These are phyloP conservation scores for Nitzschia sp. DNA, from an alignment of 108 stramenopile genomes.

Conservation along the genomic window DNA sequence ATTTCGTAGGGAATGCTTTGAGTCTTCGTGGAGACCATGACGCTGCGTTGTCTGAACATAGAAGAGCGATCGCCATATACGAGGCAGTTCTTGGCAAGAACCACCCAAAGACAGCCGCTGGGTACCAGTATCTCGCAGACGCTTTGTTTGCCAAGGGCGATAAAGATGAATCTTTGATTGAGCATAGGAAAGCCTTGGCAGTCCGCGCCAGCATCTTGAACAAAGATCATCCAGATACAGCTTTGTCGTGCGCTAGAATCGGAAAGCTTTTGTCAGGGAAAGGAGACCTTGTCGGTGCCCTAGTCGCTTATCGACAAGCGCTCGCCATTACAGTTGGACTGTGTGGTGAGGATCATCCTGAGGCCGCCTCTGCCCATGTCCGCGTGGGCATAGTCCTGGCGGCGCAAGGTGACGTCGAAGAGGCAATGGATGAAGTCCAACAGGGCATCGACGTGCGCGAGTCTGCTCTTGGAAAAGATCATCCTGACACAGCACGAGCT, in stretches of 20 bases:
- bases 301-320: constrained; percentile 29
- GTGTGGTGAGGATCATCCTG: constrained; percentile 39
- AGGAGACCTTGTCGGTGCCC: constrained; percentile 28
- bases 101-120: constrained; percentile 37
- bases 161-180: constrained; percentile 27
- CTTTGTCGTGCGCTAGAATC: constrained; percentile 24
- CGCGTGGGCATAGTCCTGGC: constrained; percentile 31
- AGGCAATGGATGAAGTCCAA: constrained; percentile 30
- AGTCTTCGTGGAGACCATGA: constrained; percentile 19
- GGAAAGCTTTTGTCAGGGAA: constrained; percentile 25
- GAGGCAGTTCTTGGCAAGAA: constrained; percentile 28
- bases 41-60: constrained; percentile 24
- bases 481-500: constrained; percentile 25
- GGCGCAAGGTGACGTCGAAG: constrained; percentile 33
- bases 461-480: constrained; percentile 17
- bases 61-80: constrained; percentile 27
- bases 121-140: constrained; percentile 23
- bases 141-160: constrained; percentile 30
- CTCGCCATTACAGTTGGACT: constrained; percentile 22
- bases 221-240: constrained; percentile 38
- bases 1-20: constrained; percentile 22
- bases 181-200: constrained; percentile 35
- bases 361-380: constrained; percentile 23
- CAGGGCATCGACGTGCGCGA: constrained; percentile 18
- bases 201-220: constrained; percentile 25